These are phyloP conservation scores for Saitozyma sp. DNA, from an alignment of 768 basidiomycete genomes.

Conservation along the genomic window DNA sequence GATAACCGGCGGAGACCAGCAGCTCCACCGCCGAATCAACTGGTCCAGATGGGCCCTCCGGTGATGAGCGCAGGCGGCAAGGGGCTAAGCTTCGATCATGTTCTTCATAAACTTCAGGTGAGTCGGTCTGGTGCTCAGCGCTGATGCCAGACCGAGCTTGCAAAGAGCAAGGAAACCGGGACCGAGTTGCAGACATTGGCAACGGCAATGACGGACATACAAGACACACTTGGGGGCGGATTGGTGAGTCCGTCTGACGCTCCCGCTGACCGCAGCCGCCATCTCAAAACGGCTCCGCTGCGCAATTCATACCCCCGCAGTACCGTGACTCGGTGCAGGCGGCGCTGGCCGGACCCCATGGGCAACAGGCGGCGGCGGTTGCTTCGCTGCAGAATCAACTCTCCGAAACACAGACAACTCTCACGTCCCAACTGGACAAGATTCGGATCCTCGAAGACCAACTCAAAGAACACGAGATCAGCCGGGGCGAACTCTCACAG, in stretches of 20 bases:
- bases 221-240: constrained; percentile 82
- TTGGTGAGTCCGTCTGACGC: constrained; percentile 59
- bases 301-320: constrained; percentile 47
- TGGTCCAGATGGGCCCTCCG: constrained; percentile 17
- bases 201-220: constrained; percentile 81
- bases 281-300: constrained; percentile 48
- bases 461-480: constrained; percentile 76
- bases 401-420: constrained; percentile 74
- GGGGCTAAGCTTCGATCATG: constrained; percentile 84
- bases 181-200: constrained; percentile 76
- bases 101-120: constrained; percentile 75
- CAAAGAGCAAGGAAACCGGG: constrained; percentile 91
- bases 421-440: constrained; percentile 76
- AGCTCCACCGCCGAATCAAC: constrained; percentile 7
- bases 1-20: constrained; percentile 16
- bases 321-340: constrained; percentile 41
- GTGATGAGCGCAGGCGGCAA: constrained; percentile 62
- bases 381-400: constrained; percentile 78
- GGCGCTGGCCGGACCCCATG: constrained; percentile 40
- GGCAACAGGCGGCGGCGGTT: constrained; percentile 54
- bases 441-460: constrained; percentile 74
- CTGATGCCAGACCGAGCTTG: constrained; percentile 67
- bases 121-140: constrained; percentile 9
- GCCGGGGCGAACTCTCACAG: constrained; percentile 73
- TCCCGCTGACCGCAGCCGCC: constrained; percentile 34